Evolutionary conservation across 768 basidiomycete species (phyloP).

Genomic region (Kwoniella europaea): DNA sequence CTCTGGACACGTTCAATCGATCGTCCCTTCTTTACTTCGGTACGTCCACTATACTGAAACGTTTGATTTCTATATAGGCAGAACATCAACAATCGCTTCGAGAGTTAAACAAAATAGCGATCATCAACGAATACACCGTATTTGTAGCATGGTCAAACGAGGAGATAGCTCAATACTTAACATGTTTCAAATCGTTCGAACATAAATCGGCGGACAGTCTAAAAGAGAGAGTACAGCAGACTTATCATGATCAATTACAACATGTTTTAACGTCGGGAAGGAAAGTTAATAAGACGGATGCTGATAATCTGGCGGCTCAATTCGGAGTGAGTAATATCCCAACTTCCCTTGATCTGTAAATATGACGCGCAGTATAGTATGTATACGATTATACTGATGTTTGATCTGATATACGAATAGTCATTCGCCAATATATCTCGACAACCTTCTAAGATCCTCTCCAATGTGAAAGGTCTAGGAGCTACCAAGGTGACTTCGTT

Average conservation of each 20-base stretch:
- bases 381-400: too few relatives aligned
- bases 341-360: background rate
- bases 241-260: constrained; percentile 79
- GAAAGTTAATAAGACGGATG: constrained; percentile 97
- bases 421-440: constrained; percentile 81
- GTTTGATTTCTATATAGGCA: constrained; percentile 62
- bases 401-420: constrained; percentile 60
- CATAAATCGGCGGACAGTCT: constrained; percentile 90
- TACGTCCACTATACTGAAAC: background rate
- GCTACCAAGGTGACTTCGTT: constrained; percentile 90
- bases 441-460: constrained; percentile 74
- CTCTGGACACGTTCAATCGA: too few relatives aligned
- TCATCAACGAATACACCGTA: constrained; percentile 91
- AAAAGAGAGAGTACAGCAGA: constrained; percentile 87
- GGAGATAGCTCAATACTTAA: constrained; percentile 89
- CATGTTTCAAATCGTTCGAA: constrained; percentile 90
- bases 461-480: constrained; percentile 87
- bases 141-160: constrained; percentile 92
- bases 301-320: constrained; percentile 86
- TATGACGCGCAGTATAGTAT: background rate
- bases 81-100: constrained; percentile 90
- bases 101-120: constrained; percentile 87
- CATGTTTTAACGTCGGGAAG: constrained; percentile 83
- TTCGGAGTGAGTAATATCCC: constrained; percentile 72
- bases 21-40: background rate